Base-by-base conservation (phyloP, 2,329 filamentous ascomycete species). In the Cadophora sp. region DNA sequence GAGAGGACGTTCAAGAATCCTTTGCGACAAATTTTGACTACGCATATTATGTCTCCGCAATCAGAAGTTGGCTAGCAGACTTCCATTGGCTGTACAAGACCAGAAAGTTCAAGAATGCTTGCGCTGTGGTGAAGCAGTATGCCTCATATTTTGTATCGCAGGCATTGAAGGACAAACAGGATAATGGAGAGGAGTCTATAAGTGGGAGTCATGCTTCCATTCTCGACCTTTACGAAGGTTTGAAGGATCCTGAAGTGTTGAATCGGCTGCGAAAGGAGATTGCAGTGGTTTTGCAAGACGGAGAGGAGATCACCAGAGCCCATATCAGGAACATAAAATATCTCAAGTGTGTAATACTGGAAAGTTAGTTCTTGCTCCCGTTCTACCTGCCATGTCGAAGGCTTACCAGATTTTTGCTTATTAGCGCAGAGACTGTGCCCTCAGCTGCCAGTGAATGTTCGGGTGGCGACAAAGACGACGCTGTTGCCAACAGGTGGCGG, bases 301-400 rank as follows among this genome's bases (percentile, higher is more conserved):
- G 55, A 27, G 9, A 37, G 55, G 55, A 58, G 27, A 31, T 26
- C 55, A 24, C 29, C 31, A 58, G 55, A 58, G 29, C 19, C 8
- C 26, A 58, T 37, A 58, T 58, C 22, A 58, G 29, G 29, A 58
- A 58, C n/a, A 58, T 58, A n/a, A 27, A 37, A 4, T 58, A 58
- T 37, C 55, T 58, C 4, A 31, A 12, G 31, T 58, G 16, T 29
- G 19, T 58, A 2, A 27, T 58, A 8, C 37, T 24, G 7, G 55
- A 58, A 58, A 26, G 55, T 24, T n/a, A 58, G 19, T 34, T 56
- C 19, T 19, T 7, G 2, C 14, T 43, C 11, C 40, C 19, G n/a
- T 19, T 55, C 31, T 31, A 37, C 4, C 16, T 22, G 8, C 29
- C 29, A 22, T 9, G 7, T 37, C 34, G 34, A 37, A 12, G 34